Percentiles rank a stretch among this genome's conserved stretches.
phyloP scores from a whole-genome alignment of 176 grass and related monocot species.

The Bromus sterilis region DNA sequence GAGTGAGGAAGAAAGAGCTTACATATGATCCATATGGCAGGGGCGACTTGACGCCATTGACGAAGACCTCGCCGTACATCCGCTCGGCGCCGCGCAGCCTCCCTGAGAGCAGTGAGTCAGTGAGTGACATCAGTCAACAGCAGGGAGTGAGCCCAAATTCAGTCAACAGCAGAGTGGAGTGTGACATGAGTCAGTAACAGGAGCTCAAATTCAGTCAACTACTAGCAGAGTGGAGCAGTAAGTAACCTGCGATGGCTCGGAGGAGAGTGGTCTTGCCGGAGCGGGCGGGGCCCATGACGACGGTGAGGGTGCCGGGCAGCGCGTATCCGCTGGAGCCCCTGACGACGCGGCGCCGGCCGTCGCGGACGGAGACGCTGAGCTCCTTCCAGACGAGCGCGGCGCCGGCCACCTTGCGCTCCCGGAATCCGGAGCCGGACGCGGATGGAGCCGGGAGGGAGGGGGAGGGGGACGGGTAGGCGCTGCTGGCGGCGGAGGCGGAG shows the following conservation, averaged over 20 bases:
- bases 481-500: slow-evolving; percentile 45
- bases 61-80: slow-evolving; percentile 78
- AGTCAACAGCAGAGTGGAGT: background rate
- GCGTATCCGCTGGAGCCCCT: slow-evolving; percentile 91
- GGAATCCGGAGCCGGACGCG: slow-evolving; percentile 9
- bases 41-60: slow-evolving; percentile 63
- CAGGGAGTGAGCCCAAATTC: background rate
- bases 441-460: slow-evolving; percentile 20
- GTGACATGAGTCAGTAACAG: background rate
- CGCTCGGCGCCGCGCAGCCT: slow-evolving; percentile 43
- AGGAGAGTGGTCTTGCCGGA: slow-evolving; percentile 94
- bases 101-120: slow-evolving; percentile 30
- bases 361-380: slow-evolving; percentile 54
- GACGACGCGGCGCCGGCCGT: slow-evolving; percentile 42
- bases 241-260: slow-evolving; percentile 62
- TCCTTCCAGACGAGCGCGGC: slow-evolving; percentile 89
- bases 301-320: slow-evolving; percentile 77
- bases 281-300: slow-evolving; percentile 85
- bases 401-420: slow-evolving; percentile 68
- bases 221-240: background rate
- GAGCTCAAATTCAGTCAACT: background rate
- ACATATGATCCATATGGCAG: slow-evolving; percentile 93
- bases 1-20: slow-evolving; percentile 6
- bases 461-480: slow-evolving; percentile 49
- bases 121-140: background rate